Evolutionary conservation across 306 rosid genomes (phyloP), one percentile per base, ranked within the genome.

Genomic region (Quercus variabilis): DNA sequence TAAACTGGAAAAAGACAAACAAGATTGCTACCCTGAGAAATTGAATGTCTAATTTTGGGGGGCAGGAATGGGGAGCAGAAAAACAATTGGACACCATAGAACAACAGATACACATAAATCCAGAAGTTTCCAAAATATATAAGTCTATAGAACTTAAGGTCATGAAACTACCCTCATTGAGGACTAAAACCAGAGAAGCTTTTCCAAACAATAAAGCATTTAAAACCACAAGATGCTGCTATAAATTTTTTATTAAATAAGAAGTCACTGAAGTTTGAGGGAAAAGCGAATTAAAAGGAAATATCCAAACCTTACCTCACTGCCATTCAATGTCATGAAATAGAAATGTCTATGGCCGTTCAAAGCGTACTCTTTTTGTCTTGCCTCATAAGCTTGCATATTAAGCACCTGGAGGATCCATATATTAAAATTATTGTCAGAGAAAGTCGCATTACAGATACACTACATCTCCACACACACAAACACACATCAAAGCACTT

Each of bases 271-370:
- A 58, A 58, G 79, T 18, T 49, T 8, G 71, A 71, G 69, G 21
- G 55, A 20, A 72, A 46, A 71, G 31, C 74, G 10, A 65, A 33
- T 51, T 6, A 65, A 31, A 68, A 76, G 59, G 38, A 31, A 68
- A 69, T 46, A 80, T 75, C 77, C 87, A 78, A 81, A 96, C 99
- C 99, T 96, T 98, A 38, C 95, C 99, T 96, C 99, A 38, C 95
- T 93, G 74, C 93, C 90, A 85, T 96, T 90, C 82, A 96, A 83
- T 62, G 99, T 96, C 99, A 96, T 96, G 92, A 96, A 96, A 87
- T 96, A 96, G 94, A 96, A 96, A 90, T 96, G 99, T 31, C 93
- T 89, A 86, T 96, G 99, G 59, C 93, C 93, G 85, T 93, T 93
- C 86, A 90, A 63, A 76, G 98, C 99, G 60, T 96, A 96, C 81